These are phyloP conservation scores for Chrysochromulina parva DNA, from an alignment of 78 protist species.

Conservation along the genomic window DNA sequence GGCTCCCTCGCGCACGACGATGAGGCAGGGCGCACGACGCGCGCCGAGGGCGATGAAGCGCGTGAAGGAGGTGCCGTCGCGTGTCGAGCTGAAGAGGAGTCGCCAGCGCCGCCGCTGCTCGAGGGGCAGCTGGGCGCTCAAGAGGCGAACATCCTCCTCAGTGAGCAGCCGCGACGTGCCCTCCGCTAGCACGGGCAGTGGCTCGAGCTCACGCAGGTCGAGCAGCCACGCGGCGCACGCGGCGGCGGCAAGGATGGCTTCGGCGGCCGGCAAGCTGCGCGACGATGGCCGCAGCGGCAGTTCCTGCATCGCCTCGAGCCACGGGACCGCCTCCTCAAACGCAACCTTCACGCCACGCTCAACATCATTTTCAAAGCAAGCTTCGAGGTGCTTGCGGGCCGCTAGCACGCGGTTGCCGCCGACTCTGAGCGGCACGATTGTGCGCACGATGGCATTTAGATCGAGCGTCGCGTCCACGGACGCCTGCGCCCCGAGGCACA, in stretches of 20 bases:
- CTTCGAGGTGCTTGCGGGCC: background rate
- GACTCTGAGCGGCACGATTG: background rate
- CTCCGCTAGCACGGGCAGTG: background rate
- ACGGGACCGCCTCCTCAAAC: background rate
- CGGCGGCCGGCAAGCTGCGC: background rate
- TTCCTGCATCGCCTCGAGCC: background rate
- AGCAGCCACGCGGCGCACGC: background rate
- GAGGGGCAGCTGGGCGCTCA: background rate
- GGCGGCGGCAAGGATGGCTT: too few relatives aligned
- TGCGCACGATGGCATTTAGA: background rate
- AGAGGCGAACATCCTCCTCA: background rate
- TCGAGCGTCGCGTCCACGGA: background rate
- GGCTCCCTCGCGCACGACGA: conserved; percentile 1
- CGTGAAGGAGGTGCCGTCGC: background rate
- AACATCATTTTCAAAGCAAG: background rate
- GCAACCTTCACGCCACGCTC: background rate
- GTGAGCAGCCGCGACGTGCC: background rate
- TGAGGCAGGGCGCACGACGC: background rate
- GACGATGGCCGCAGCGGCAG: background rate
- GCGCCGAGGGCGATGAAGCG: background rate
- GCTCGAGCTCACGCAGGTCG: background rate
- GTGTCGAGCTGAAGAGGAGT: background rate
- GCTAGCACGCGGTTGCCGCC: background rate
- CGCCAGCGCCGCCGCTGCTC: background rate
- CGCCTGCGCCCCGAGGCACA: too few relatives aligned